Evolutionary conservation across 2,329 filamentous ascomycete species (phyloP), one percentile per base, ranked within the genome.

Genomic region (Cercospora citrullina): DNA sequence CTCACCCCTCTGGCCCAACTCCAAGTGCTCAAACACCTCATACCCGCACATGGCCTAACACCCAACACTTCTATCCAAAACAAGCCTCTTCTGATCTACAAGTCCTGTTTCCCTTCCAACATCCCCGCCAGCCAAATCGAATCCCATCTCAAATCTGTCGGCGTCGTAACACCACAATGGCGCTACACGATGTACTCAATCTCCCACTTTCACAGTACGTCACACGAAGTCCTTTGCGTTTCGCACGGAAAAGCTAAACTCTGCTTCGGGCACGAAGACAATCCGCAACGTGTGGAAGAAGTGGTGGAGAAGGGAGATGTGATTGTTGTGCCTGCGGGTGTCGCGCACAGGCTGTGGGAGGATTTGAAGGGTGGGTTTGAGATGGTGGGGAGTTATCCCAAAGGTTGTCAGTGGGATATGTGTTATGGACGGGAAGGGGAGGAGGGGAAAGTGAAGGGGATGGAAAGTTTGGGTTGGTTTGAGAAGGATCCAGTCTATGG

Each of bases 311-410:
- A 80, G 58, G 89, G 89, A 0, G 89, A 91, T 79, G 84, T 89
- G 7, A 81, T 91, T 5, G 79, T 91, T 59, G 80, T 91, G 10
- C 89, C 89, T 0, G 89, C 89, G 0, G 89, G 89, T 0, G 87
- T 91, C 21, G 85, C 83, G 2, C 89, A 92, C 81, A 81, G 87
- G 5, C 77, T 91, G 67, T 72, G 90, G 14, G 82, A 88, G 68
- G 87, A 91, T 74, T 63, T 84, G 21, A 78, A 81, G 18, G 81
- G 83, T 2, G 82, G 79, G 1, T 91, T 91, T 75, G 79, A 86
- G 75, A 90, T 91, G 89, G 85, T 91, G 0, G 90, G 89, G 0
- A 84, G 84, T 59, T 91, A 92, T 81, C 89, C 88, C 0, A 79
- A 71, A 26, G 85, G 83, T 0, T 80, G 80, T 64, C 83, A 77